Evolutionary conservation across 768 basidiomycete genomes (phyloP).

Genomic region (Rhodosporidiobolus odoratus): DNA sequence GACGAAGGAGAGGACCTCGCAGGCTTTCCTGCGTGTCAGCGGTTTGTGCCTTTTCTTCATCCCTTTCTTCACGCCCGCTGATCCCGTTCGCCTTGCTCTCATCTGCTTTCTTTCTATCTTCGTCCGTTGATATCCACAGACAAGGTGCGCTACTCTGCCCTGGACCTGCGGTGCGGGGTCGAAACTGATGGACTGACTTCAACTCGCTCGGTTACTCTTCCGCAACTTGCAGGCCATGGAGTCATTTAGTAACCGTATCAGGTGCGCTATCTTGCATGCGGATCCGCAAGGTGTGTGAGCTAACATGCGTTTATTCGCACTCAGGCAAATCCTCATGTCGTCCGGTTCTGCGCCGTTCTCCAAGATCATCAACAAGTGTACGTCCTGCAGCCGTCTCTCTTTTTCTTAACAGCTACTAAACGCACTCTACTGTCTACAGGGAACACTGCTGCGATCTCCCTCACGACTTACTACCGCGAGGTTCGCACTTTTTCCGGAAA

Average conservation of each 20-base stretch:
- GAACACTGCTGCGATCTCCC: background rate
- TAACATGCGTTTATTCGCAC: too few relatives aligned
- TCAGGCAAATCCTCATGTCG: constrained; percentile 84
- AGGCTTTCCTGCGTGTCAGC: constrained; percentile 94
- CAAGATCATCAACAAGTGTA: constrained; percentile 99
- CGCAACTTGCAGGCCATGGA: constrained; percentile 77
- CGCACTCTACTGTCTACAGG: background rate
- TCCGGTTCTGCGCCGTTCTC: constrained; percentile 98
- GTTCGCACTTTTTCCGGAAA: background rate
- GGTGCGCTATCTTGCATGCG: background rate
- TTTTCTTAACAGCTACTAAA: background rate
- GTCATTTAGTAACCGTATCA: constrained; percentile 91
- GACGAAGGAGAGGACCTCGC: constrained; percentile 93
- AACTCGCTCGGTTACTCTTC: too few relatives aligned
- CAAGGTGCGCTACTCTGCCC: too few relatives aligned
- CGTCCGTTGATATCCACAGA: background rate
- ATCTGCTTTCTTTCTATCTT: background rate
- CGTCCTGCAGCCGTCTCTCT: constrained; percentile 55
- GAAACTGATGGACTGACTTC: too few relatives aligned
- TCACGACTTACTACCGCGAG: constrained; percentile 60
- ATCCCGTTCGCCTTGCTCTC: background rate
- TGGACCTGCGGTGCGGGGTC: too few relatives aligned
- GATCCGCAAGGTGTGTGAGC: too few relatives aligned
- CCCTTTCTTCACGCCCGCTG: background rate
- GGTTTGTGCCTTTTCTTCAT: constrained; percentile 43